A percentile compares a stretch with the other conserved stretches of the same genome.
These are phyloP conservation scores for Salvia hispanica DNA, from an alignment of 257 asterid genomes.

Conservation along the genomic window DNA sequence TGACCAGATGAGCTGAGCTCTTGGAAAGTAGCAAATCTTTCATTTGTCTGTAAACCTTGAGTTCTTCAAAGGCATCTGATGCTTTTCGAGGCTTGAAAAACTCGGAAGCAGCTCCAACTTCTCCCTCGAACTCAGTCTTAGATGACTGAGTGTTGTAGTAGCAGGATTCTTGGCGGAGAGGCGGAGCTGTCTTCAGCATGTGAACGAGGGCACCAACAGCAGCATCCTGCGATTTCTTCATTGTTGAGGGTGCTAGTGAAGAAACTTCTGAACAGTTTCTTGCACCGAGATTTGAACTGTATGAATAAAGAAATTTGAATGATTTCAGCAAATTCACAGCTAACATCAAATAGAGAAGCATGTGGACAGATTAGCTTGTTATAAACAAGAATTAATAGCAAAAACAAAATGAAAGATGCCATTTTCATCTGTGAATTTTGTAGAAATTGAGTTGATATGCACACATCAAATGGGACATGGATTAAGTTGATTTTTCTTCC, in stretches of 20 bases:
- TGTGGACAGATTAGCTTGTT: not conserved
- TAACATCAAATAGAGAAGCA: slow-evolving; percentile 13
- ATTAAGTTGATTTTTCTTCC: not conserved
- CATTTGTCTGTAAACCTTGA: slow-evolving; percentile 69
- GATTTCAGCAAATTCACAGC: not conserved
- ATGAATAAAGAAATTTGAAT: slow-evolving; percentile 22
- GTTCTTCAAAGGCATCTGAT: slow-evolving; percentile 91
- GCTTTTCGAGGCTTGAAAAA: slow-evolving; percentile 62
- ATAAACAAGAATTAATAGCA: not conserved
- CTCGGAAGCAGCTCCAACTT: slow-evolving; percentile 54
- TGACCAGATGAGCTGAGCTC: slow-evolving; percentile 46
- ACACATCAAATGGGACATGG: not conserved
- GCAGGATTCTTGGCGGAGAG: slow-evolving; percentile 71
- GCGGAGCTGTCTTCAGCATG: slow-evolving; percentile 89
- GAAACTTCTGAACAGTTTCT: slow-evolving; percentile 59
- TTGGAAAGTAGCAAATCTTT: slow-evolving; percentile 74
- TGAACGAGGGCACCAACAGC: slow-evolving; percentile 89
- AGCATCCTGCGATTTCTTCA: slow-evolving; percentile 78
- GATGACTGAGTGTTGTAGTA: slow-evolving; percentile 42
- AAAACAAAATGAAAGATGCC: not conserved
- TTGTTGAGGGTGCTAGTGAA: slow-evolving; percentile 48
- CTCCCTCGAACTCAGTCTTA: slow-evolving; percentile 46
- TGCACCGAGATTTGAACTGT: slow-evolving; percentile 55
- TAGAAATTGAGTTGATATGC: not conserved
- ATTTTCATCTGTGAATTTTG: not conserved